These are phyloP conservation scores for Verticillium klebahnii DNA, from an alignment of 2,329 filamentous ascomycete species.

Conservation along the genomic window DNA sequence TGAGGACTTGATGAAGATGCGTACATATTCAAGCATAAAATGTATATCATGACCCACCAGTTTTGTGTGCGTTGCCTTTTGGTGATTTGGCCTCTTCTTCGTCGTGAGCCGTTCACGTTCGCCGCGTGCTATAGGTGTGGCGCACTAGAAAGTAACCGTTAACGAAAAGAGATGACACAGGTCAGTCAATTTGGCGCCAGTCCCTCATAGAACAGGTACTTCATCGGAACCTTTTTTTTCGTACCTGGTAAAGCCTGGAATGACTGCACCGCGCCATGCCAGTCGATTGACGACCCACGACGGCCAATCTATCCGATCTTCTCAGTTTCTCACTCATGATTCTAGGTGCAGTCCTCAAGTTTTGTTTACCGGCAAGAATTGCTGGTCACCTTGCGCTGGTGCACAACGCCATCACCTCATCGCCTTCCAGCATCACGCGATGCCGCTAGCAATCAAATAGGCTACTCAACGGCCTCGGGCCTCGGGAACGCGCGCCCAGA, in stretches of 20 bases:
- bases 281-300: no score
- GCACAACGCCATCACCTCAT: neutral
- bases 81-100: neutral
- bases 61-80: neutral
- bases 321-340: no score
- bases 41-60: neutral
- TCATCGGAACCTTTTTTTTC: no score
- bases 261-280: no score
- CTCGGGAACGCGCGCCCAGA: neutral
- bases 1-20: neutral
- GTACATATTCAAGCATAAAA: neutral
- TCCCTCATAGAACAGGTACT: no score
- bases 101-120: neutral
- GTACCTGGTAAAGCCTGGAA: no score
- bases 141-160: no score
- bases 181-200: no score
- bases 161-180: no score
- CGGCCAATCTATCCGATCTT: no score
- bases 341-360: neutral
- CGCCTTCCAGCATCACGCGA: neutral
- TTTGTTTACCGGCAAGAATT: neutral
- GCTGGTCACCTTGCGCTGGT: neutral
- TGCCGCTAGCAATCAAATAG: neutral
- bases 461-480: neutral
- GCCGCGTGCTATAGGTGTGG: no score